Evolutionary conservation across 2,329 filamentous ascomycete species (phyloP).

Genomic region (Thelonectria olida): DNA sequence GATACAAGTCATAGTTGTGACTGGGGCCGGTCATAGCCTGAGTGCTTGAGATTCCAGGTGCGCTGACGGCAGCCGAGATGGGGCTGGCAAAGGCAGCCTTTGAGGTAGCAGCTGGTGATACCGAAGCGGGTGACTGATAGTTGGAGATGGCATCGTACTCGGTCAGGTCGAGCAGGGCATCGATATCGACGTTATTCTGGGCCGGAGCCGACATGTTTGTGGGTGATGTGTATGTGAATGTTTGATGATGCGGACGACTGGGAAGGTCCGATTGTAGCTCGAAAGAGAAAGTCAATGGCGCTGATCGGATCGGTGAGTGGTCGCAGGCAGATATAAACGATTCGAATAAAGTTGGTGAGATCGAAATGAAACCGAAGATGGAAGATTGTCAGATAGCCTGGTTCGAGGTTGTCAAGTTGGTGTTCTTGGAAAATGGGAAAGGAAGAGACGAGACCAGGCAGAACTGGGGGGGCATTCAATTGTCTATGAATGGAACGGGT

Average conservation of each 20-base stretch:
- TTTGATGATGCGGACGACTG: constrained; percentile 20
- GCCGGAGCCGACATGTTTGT: constrained; percentile 51
- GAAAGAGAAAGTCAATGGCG: constrained; percentile 15
- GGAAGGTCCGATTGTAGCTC: constrained; percentile 12
- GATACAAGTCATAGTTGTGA: constrained; percentile 94
- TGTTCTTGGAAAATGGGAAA: constrained; percentile 34
- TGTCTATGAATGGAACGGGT: constrained; percentile 46
- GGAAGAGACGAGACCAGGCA: constrained; percentile 38
- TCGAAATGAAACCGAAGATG: constrained; percentile 8
- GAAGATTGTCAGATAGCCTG: constrained; percentile 23
- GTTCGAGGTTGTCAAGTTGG: constrained; percentile 19
- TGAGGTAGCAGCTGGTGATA: constrained; percentile 63
- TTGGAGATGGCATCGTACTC: constrained; percentile 68
- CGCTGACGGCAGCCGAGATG: constrained; percentile 60
- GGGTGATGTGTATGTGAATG: constrained; percentile 18
- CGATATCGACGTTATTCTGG: constrained; percentile 61
- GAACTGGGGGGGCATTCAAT: constrained; percentile 40
- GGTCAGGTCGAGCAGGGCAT: constrained; percentile 68
- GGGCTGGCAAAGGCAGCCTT: constrained; percentile 65
- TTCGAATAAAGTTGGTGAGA: constrained; percentile 7
- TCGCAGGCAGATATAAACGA: constrained; percentile 6
- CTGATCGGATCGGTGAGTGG: neutral
- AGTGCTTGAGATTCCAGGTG: constrained; percentile 65
- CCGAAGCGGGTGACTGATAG: constrained; percentile 66
- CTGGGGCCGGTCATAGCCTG: constrained; percentile 80